These are phyloP conservation scores for Xylariaceae sp. DNA, from an alignment of 2,329 filamentous ascomycete species.

Conservation along the genomic window DNA sequence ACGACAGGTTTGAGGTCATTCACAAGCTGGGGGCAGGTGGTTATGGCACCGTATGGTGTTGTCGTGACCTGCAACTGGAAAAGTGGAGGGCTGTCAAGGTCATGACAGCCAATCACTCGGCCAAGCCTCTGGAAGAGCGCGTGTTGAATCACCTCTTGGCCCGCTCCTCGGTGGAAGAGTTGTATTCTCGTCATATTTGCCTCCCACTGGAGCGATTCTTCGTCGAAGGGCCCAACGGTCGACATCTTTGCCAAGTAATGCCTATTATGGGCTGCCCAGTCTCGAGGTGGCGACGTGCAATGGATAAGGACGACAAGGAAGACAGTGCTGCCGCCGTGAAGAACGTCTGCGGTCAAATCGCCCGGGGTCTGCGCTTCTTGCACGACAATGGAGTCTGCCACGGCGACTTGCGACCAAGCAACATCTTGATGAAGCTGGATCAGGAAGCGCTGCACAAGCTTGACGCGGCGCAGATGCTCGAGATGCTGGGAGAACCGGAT, in stretches of 20 bases:
- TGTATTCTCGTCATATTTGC: constrained; percentile 1
- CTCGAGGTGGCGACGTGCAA: neutral
- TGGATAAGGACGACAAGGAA: neutral
- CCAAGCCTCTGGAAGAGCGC: neutral
- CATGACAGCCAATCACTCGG: constrained; percentile 3
- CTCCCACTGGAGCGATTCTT: constrained; percentile 4
- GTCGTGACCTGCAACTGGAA: neutral
- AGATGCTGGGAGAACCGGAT: neutral
- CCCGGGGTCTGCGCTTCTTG: neutral
- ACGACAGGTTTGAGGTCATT: constrained; percentile 4
- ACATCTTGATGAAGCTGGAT: constrained; percentile 7
- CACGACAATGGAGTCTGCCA: constrained; percentile 5
- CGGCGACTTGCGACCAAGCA: constrained; percentile 6
- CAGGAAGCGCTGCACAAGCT: constrained; percentile 1
- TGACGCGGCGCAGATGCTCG: neutral
- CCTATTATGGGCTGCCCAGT: neutral
- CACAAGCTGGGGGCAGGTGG: constrained; percentile 8
- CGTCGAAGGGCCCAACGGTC: constrained; percentile 6
- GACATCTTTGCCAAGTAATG: constrained; percentile 6
- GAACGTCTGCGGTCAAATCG: constrained; percentile 1
- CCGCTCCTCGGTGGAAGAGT: neutral
- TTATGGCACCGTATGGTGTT: constrained; percentile 7
- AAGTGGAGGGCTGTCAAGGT: constrained; percentile 8
- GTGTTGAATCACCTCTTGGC: neutral
- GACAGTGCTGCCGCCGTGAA: neutral